These are phyloP conservation scores for Pseudocercospora vitis DNA, from an alignment of 2,329 filamentous ascomycete species.

Conservation along the genomic window DNA sequence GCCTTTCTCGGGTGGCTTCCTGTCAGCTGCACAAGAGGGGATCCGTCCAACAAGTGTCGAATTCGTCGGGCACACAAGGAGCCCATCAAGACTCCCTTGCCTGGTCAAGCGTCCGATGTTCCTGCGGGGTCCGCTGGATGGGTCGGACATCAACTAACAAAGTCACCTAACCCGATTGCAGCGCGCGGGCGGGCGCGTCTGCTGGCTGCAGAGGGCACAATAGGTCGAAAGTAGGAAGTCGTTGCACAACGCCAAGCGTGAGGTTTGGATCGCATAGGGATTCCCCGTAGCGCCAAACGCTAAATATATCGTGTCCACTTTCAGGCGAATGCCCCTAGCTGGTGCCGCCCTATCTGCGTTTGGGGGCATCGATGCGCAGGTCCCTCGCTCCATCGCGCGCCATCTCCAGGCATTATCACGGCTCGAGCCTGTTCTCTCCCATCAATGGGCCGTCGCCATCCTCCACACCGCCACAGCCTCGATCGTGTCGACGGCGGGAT, in stretches of 20 bases:
- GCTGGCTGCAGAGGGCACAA: conserved; percentile 1
- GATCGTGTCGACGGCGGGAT: conserved; percentile 12
- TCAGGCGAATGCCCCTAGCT: not conserved
- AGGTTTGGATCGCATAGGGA: conserved; percentile 3
- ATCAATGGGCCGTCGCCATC: conserved; percentile 13
- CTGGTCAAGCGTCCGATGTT: conserved; percentile 13
- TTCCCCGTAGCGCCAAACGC: conserved; percentile 5
- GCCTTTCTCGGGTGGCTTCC: conserved; percentile 28
- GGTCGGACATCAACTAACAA: conserved; percentile 4
- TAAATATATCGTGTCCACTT: conserved; percentile 9
- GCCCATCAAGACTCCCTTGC: conserved; percentile 24
- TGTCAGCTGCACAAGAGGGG: conserved; percentile 27
- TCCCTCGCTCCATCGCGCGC: conserved; percentile 3
- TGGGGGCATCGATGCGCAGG: conserved; percentile 8
- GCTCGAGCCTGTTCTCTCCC: conserved; percentile 7
- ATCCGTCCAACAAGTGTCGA: conserved; percentile 17
- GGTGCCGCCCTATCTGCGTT: conserved; percentile 14
- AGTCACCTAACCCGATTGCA: conserved; percentile 2
- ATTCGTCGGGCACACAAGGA: conserved; percentile 22
- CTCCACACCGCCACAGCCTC: conserved; percentile 13
- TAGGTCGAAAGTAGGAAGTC: conserved; percentile 3
- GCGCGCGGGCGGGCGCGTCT: conserved; percentile 6
- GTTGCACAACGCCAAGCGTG: conserved; percentile 10
- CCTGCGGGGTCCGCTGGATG: conserved; percentile 13
- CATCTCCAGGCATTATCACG: conserved; percentile 24